Evolutionary conservation across 1,284 basidiomycete species (phyloP).

Genomic region (Xanthoconium separans): DNA sequence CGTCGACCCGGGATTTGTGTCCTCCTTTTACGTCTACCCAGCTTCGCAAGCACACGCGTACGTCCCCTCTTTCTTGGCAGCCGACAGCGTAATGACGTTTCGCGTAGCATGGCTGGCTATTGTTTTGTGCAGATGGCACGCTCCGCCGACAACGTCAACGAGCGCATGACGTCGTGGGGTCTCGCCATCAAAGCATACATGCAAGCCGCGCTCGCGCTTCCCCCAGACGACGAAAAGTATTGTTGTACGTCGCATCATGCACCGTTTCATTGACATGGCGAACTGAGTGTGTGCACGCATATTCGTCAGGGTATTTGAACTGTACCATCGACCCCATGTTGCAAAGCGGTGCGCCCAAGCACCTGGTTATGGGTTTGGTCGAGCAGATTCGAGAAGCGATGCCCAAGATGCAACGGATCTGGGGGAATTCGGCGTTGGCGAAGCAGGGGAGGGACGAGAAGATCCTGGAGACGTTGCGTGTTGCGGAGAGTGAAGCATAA

Average conservation of each 20-base stretch:
- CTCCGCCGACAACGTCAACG: background rate
- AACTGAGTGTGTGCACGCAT: no score
- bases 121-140: background rate
- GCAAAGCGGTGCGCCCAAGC: background rate
- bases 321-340: background rate
- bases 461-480: background rate
- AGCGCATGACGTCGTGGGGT: background rate
- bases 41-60: background rate
- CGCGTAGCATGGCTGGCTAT: background rate
- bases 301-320: constrained; percentile 1
- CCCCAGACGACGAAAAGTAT: background rate
- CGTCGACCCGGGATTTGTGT: background rate
- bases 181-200: background rate
- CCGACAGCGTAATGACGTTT: background rate
- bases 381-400: background rate
- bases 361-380: background rate
- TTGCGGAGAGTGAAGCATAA: background rate
- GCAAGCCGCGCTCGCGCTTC: background rate
- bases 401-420: constrained; percentile 2
- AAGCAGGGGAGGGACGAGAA: constrained; percentile 1
- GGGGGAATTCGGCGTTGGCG: background rate
- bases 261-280: no score
- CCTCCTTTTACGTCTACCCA: constrained; percentile 3
- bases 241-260: background rate
- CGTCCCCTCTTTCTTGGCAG: background rate